These are phyloP conservation scores for Bipolaris zeicola DNA, from an alignment of 2,329 filamentous ascomycete genomes.

Conservation along the genomic window DNA sequence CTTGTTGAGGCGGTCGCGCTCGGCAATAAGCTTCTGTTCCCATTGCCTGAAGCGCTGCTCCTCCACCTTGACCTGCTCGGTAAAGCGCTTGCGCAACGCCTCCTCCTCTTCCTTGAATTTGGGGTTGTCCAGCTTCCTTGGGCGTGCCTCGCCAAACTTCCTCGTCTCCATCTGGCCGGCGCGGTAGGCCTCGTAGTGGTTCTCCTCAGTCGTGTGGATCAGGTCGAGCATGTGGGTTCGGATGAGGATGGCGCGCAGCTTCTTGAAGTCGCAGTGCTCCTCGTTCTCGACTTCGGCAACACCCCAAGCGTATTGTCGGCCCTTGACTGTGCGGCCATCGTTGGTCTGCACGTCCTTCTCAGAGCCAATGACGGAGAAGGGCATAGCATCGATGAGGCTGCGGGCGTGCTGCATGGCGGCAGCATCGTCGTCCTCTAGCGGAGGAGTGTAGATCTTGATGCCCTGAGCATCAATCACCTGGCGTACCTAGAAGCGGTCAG, in stretches of 20 bases:
- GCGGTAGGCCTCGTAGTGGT: constrained; percentile 98
- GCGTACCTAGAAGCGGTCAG: constrained; percentile 69
- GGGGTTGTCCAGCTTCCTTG: constrained; percentile 98
- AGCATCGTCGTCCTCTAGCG: constrained; percentile 97
- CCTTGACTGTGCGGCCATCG: constrained; percentile 97
- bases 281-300: constrained; percentile 99
- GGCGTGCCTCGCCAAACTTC: constrained; percentile 97
- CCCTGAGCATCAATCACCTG: constrained; percentile 96
- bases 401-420: constrained; percentile 93
- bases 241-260: constrained; percentile 97
- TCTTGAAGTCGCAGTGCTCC: constrained; percentile 99
- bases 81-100: constrained; percentile 97
- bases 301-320: constrained; percentile 98
- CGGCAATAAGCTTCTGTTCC: constrained; percentile 99
- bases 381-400: constrained; percentile 94
- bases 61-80: constrained; percentile 99
- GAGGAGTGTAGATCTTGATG: constrained; percentile 99
- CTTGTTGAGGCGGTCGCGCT: constrained; percentile 99
- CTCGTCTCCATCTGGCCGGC: constrained; percentile 99
- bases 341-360: constrained; percentile 98
- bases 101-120: constrained; percentile 99
- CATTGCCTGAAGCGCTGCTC: constrained; percentile 98
- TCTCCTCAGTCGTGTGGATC: constrained; percentile 98
- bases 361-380: constrained; percentile 97
- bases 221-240: constrained; percentile 99